A percentile compares a stretch with the other conserved stretches of the same genome.
Conservation (phyloP, 208 protist species). For the Wallacemonas sp. region DNA sequence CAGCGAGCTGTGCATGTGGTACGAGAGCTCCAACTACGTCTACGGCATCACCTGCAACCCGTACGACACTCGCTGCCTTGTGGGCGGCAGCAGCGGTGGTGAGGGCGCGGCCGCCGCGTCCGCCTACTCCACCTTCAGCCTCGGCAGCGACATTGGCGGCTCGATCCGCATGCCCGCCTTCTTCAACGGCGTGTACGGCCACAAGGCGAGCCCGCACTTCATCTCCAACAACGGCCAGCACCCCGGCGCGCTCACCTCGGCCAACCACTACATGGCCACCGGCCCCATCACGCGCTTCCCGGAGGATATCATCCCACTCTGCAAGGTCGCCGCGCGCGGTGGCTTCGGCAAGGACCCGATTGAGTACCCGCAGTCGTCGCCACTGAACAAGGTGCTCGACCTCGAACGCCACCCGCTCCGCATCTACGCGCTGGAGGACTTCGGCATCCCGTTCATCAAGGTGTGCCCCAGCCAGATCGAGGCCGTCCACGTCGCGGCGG, state of each 20-base stretch:
- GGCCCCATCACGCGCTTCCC: conserved; percentile 84
- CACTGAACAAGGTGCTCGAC: conserved; percentile 52
- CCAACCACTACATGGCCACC: conserved; percentile 86
- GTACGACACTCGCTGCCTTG: conserved; percentile 81
- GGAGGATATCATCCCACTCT: conserved; percentile 83
- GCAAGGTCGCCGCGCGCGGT: conserved; percentile 66
- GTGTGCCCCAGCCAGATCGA: conserved; percentile 55
- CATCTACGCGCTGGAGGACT: conserved; percentile 85
- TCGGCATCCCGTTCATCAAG: conserved; percentile 50
- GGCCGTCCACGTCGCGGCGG: conserved; percentile 57
- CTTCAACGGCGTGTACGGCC: conserved; percentile 90
- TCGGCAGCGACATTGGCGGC: conserved; percentile 90
- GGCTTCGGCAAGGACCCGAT: conserved; percentile 72
- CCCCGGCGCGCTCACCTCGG: conserved; percentile 61
- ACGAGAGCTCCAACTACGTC: conserved; percentile 87
- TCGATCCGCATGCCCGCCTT: conserved; percentile 91
- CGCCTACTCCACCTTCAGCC: conserved; percentile 76
- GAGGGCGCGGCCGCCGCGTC: conserved; percentile 79
- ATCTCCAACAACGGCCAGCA: conserved; percentile 85
- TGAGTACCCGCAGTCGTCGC: conserved; percentile 59
- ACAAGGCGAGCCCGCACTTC: conserved; percentile 85
- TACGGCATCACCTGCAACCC: conserved; percentile 91
- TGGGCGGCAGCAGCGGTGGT: conserved; percentile 89
- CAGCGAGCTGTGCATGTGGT: conserved; percentile 89
- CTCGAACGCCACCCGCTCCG: conserved; percentile 35